Conservation (phyloP, 345 rosid species). For the Gossypium sturtianum region DNA sequence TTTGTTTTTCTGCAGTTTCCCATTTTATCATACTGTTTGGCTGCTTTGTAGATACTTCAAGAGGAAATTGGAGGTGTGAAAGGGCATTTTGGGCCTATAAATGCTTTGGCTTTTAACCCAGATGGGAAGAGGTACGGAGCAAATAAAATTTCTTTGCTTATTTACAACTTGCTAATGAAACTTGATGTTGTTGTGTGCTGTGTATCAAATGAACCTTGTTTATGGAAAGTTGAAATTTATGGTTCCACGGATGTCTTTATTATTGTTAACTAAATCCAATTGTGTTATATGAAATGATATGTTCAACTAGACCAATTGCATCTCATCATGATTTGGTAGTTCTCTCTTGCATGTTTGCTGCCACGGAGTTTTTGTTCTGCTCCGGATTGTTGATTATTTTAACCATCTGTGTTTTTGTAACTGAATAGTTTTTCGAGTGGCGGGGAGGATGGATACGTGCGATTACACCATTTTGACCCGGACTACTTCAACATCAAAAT, state of each 20-base stretch:
- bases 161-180: neutral
- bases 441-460: conserved; percentile 94
- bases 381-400: neutral
- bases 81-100: conserved; percentile 97
- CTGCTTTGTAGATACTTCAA: conserved; percentile 51
- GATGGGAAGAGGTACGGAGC: conserved; percentile 78
- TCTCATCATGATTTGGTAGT: neutral
- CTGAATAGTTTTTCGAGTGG: conserved; percentile 79
- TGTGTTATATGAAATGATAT: neutral
- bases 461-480: conserved; percentile 88
- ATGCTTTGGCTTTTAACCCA: conserved; percentile 93
- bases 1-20: neutral
- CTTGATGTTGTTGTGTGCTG: neutral
- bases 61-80: conserved; percentile 97
- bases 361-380: neutral
- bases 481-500: conserved; percentile 81
- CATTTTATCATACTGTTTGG: neutral
- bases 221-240: neutral
- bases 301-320: neutral
- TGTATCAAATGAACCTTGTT: neutral
- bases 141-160: neutral
- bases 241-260: neutral
- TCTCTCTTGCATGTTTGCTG: neutral
- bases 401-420: neutral
- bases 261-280: neutral